Percentiles rank a stretch among this genome's conserved stretches.
Evolutionary conservation across 2,329 filamentous ascomycete species (phyloP).

Genomic region (Microdochium trichocladiopsis): DNA sequence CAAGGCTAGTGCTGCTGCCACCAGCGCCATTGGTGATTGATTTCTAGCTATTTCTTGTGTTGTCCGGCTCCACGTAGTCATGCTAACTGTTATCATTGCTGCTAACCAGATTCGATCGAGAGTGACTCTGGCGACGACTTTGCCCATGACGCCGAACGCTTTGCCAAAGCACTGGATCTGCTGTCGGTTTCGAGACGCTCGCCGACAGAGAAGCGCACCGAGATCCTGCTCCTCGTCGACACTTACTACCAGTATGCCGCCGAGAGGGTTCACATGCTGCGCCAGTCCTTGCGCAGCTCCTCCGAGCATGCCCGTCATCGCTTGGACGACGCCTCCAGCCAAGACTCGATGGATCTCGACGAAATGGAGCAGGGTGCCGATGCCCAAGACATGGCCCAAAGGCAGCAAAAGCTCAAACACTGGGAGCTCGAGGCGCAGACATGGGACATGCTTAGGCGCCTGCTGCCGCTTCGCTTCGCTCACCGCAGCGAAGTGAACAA

Average conservation of each 20-base stretch:
- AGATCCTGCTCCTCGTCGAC: slow-evolving; percentile 62
- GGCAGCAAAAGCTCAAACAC: slow-evolving; percentile 42
- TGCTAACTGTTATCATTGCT: slow-evolving; percentile 20
- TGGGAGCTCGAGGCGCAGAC: slow-evolving; percentile 83
- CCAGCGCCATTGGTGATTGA: neutral
- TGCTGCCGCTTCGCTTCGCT: slow-evolving; percentile 63
- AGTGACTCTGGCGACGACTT: slow-evolving; percentile 13
- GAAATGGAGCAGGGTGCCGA: slow-evolving; percentile 31
- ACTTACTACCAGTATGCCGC: slow-evolving; percentile 53
- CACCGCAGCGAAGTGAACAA: slow-evolving; percentile 23
- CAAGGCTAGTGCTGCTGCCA: neutral
- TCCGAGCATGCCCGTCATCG: slow-evolving; percentile 18
- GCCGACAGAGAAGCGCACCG: slow-evolving; percentile 49
- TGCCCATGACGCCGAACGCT: slow-evolving; percentile 71
- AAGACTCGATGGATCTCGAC: slow-evolving; percentile 50
- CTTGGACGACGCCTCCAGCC: slow-evolving; percentile 18
- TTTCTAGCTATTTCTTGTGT: neutral
- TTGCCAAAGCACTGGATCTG: slow-evolving; percentile 75
- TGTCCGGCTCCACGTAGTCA: slow-evolving; percentile 11
- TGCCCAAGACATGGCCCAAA: slow-evolving; percentile 8
- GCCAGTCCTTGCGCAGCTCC: slow-evolving; percentile 29
- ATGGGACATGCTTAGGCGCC: slow-evolving; percentile 76
- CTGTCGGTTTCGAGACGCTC: slow-evolving; percentile 50
- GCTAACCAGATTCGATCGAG: slow-evolving; percentile 16
- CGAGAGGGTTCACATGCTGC: slow-evolving; percentile 34